Conservation (phyloP, 2,329 filamentous ascomycete species). For the Tolypocladium endophyticum region DNA sequence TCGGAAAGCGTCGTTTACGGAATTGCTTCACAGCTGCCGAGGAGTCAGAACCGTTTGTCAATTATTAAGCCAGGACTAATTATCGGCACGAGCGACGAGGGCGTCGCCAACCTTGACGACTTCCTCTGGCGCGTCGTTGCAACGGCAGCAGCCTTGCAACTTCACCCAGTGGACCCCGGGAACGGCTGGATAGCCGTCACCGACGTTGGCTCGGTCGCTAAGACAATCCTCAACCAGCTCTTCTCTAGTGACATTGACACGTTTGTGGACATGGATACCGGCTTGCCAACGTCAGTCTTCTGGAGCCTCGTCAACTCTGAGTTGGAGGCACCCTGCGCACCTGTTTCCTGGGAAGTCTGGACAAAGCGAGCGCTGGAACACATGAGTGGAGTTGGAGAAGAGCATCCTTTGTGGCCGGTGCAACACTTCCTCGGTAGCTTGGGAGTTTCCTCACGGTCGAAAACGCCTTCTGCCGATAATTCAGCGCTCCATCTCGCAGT, state of each 20-base stretch:
- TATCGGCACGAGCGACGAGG: conserved; percentile 5
- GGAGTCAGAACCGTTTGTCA: conserved; percentile 7
- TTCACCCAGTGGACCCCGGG: background rate
- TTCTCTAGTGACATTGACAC: background rate
- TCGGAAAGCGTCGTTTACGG: conserved; percentile 6
- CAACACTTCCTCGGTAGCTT: background rate
- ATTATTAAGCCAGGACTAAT: conserved; percentile 10
- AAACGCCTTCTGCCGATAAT: background rate
- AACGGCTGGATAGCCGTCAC: background rate
- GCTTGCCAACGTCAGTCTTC: background rate
- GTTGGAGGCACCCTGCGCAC: background rate
- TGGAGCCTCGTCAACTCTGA: background rate
- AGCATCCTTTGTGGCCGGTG: background rate
- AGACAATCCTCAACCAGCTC: background rate
- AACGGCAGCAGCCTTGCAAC: background rate
- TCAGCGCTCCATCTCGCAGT: background rate
- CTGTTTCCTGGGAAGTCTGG: background rate
- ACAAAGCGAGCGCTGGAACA: background rate
- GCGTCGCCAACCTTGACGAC: conserved; percentile 9
- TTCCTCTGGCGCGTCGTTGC: conserved; percentile 8
- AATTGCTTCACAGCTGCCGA: background rate
- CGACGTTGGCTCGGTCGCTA: background rate
- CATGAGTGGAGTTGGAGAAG: background rate
- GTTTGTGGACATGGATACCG: background rate
- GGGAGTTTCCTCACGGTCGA: background rate